These are phyloP conservation scores for Pleurozium schreberi DNA, from an alignment of 225 moss, liverwort and hornwort species.

Conservation along the genomic window DNA sequence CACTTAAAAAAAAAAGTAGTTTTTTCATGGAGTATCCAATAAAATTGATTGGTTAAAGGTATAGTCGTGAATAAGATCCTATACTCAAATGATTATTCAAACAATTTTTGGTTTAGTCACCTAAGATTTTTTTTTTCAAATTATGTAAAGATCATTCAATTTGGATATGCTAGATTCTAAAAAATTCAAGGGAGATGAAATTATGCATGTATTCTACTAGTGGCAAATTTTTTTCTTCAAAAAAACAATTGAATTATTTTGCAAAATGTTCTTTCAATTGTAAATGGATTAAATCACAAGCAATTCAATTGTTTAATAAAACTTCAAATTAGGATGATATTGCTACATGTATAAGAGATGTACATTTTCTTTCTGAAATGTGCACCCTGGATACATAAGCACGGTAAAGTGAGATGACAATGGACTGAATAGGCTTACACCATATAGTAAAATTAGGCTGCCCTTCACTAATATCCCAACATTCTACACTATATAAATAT, in stretches of 20 bases:
- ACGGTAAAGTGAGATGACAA: no score
- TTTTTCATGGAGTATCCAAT: background rate
- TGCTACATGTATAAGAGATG: accelerated
- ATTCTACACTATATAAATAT: no score
- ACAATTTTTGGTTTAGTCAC: background rate
- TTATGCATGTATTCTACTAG: background rate
- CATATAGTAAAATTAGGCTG: no score
- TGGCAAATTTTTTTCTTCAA: background rate
- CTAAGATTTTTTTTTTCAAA: background rate
- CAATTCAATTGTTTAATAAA: background rate
- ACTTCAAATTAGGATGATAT: background rate
- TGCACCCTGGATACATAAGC: background rate
- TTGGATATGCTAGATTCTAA: background rate
- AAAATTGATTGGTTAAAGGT: no score
- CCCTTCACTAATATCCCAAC: no score
- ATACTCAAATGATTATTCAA: background rate
- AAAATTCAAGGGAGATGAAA: background rate
- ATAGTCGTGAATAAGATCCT: accelerated
- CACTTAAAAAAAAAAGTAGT: background rate
- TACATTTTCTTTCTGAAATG: background rate
- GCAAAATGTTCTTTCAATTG: no score
- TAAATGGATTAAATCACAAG: background rate
- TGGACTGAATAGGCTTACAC: no score
- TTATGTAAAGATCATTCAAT: no score
- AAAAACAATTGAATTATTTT: background rate